Conservation (phyloP, 176 grass and related monocot species). For the Aegilops tauschii region DNA sequence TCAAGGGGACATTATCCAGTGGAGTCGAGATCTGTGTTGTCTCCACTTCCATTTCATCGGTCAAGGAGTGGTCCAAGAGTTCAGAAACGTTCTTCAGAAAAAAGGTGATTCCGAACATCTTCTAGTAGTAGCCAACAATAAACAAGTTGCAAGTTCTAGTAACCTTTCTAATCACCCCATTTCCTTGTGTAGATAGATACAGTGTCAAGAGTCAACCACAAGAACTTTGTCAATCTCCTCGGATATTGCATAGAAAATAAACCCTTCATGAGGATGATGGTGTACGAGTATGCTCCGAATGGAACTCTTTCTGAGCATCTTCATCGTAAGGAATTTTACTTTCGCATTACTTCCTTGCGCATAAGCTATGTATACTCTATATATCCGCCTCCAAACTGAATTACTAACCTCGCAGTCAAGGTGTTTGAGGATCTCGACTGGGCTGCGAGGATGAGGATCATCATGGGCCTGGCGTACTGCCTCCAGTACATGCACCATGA, state of each 20-base stretch:
- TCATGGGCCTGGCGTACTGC: conserved; percentile 85
- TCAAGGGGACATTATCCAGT: conserved; percentile 86
- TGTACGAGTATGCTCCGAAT: conserved; percentile 83
- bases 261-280: conserved; percentile 97
- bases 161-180: conserved; percentile 18
- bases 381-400: conserved; percentile 6
- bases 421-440: conserved; percentile 83
- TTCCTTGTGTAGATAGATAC: conserved; percentile 76
- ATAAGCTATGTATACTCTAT: not conserved
- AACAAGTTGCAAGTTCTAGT: conserved; percentile 13
- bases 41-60: conserved; percentile 57
- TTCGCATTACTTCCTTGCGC: not conserved
- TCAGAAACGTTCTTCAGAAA: conserved; percentile 72
- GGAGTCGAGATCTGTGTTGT: conserved; percentile 80
- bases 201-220: conserved; percentile 83
- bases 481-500: conserved; percentile 93
- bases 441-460: conserved; percentile 87
- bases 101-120: conserved; percentile 48
- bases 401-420: conserved; percentile 59
- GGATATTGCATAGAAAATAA: conserved; percentile 84
- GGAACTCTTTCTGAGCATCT: conserved; percentile 88
- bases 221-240: conserved; percentile 89
- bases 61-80: conserved; percentile 69
- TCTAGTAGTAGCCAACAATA: conserved; percentile 14
- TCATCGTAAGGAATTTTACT: conserved; percentile 55